A percentile compares a stretch with the other conserved stretches of the same genome.
phyloP scores from a whole-genome alignment of 345 rosid species.

The Gynandropsis gynandra region DNA sequence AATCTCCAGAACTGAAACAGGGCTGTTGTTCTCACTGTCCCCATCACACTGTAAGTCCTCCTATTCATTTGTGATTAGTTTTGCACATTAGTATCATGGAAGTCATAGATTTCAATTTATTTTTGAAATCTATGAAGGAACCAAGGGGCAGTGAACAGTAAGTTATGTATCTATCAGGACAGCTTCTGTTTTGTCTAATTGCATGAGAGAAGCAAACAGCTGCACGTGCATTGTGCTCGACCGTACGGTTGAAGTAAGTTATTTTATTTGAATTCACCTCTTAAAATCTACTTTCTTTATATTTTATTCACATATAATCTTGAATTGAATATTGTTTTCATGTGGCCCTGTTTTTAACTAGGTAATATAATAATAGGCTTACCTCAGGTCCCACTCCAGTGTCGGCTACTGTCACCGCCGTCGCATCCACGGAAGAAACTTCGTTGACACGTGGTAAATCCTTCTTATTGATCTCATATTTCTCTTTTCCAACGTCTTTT shows the following conservation, averaged over 20 bases:
- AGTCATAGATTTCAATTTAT: too few relatives aligned
- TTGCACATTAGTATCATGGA: background rate
- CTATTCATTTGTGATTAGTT: conserved; percentile 29
- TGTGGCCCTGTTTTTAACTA: conserved; percentile 7
- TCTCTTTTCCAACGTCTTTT: conserved; percentile 22
- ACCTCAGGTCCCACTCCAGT: conserved; percentile 49
- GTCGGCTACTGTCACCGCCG: conserved; percentile 25
- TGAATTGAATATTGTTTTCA: too few relatives aligned
- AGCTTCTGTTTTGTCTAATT: conserved; percentile 16
- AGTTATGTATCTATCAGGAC: too few relatives aligned
- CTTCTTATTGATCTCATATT: conserved; percentile 8
- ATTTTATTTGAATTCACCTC: conserved; percentile 8
- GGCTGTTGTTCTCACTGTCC: conserved; percentile 38
- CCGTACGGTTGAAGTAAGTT: conserved; percentile 31
- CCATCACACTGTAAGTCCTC: conserved; percentile 24
- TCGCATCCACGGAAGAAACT: conserved; percentile 29
- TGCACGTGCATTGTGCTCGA: conserved; percentile 15
- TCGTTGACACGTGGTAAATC: conserved; percentile 47
- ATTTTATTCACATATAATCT: too few relatives aligned
- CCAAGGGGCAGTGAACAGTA: conserved; percentile 12
- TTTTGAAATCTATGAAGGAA: too few relatives aligned
- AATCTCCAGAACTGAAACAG: conserved; percentile 43
- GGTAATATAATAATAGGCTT: conserved; percentile 26
- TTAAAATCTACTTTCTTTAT: conserved; percentile 10
- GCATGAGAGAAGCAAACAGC: conserved; percentile 5